Evolutionary conservation across 345 rosid species (phyloP).

Genomic region (Linum lewisii): DNA sequence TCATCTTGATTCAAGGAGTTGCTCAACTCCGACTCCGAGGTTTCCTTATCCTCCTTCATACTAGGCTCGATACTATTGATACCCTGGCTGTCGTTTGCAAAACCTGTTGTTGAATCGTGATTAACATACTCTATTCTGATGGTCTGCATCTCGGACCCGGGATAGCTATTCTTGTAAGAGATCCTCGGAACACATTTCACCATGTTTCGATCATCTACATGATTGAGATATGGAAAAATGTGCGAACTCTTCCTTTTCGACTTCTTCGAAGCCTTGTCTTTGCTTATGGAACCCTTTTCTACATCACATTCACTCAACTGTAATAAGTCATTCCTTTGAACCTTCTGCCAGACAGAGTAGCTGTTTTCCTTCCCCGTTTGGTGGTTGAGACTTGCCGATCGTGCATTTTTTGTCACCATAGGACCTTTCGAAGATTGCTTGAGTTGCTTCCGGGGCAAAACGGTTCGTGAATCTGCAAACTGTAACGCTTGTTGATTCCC

Average conservation of each 20-base stretch:
- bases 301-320: constrained; percentile 13
- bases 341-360: constrained; percentile 45
- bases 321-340: constrained; percentile 25
- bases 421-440: too few species aligned
- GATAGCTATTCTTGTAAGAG: constrained; percentile 8
- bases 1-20: constrained; percentile 15
- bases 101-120: constrained; percentile 17
- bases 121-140: constrained; percentile 10
- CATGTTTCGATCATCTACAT: constrained; percentile 9
- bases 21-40: constrained; percentile 9
- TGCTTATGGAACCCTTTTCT: constrained; percentile 17
- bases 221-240: constrained; percentile 11
- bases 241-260: constrained; percentile 26
- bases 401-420: constrained; percentile 21
- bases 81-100: too few species aligned
- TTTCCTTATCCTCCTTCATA: constrained; percentile 11
- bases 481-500: too few species aligned
- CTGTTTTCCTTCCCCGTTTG: constrained; percentile 27
- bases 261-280: constrained; percentile 25
- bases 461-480: constrained; percentile 13
- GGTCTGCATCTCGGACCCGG: constrained; percentile 10
- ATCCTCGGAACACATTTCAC: constrained; percentile 14
- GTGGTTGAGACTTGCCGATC: constrained; percentile 16
- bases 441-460: constrained; percentile 17
- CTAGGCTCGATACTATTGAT: constrained; percentile 9